Evolutionary conservation across 768 basidiomycete genomes (phyloP).

Genomic region (Tulasnella sp.): DNA sequence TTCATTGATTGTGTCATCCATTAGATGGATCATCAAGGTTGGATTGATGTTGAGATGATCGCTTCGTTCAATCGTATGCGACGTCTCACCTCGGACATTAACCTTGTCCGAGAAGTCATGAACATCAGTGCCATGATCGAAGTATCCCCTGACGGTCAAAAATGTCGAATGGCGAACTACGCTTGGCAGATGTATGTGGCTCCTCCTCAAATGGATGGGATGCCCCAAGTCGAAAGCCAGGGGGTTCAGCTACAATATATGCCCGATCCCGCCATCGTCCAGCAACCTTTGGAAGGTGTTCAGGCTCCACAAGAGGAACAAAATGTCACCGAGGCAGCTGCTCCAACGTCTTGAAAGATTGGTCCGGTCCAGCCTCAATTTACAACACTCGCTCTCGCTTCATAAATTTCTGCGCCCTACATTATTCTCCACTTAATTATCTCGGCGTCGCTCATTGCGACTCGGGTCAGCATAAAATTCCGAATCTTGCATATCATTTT

Average conservation of each 20-base stretch:
- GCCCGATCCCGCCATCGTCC: neutral
- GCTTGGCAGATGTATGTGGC: constrained; percentile 52
- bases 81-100: constrained; percentile 41
- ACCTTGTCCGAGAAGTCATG: constrained; percentile 61
- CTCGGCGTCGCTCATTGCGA: neutral
- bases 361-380: neutral
- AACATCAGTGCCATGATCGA: constrained; percentile 55
- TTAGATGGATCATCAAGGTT: constrained; percentile 84
- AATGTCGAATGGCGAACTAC: constrained; percentile 51
- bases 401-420: neutral
- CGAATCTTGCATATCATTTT: neutral
- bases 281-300: neutral
- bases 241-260: neutral
- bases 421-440: neutral
- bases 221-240: neutral
- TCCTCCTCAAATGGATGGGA: constrained; percentile 25
- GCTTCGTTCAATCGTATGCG: constrained; percentile 82
- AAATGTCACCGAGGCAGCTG: neutral
- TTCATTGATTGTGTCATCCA: constrained; percentile 6
- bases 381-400: neutral
- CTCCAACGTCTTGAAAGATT: neutral
- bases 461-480: neutral
- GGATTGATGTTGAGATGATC: constrained; percentile 70
- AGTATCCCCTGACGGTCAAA: constrained; percentile 39
- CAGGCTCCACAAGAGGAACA: neutral